Evolutionary conservation across 345 rosid species (phyloP), one percentile per base, ranked within the genome.

Genomic region (Mangifera indica): DNA sequence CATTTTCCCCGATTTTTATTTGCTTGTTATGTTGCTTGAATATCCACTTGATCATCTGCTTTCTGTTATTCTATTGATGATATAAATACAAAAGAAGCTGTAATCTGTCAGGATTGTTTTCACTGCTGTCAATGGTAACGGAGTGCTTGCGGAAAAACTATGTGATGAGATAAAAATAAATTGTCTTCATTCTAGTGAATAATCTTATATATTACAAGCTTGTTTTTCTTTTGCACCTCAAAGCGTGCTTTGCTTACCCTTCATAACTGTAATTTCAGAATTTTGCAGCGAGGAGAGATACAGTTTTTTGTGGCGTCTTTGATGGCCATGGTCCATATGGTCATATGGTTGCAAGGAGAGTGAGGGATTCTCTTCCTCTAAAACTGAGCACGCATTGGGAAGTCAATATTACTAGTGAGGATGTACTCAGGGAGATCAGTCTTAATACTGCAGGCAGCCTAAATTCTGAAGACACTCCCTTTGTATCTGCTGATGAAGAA

Each of bases 321-420:
- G 99, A 96, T 85, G 99, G 99, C 20, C 99, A 96, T 49, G 99
- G 99, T 58, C 99, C 99, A 0, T 88, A 78, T 66, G 99, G 99
- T 71, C 98, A 96, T 77, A 79, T 91, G 96, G 99, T 93, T 77
- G 99, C 99, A 46, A 96, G 78, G 83, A 89, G 84, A 83, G 98
- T 96, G 66, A 83, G 99, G 79, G 99, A 96, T 78, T 83, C 82
- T 69, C 98, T 96, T 82, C 99, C 99, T 29, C 81, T 81, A 70
- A 93, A 87, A 67, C 72, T 96, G 83, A 87, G 86, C 81, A 72
- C 98, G 72, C 81, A 88, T 14, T 91, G 96, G 95, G 95, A 93
- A 77, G 88, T 86, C 59, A 85, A 78, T 75, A 63, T 76, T 54
- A 82, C 88, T n/a, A 76, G 79, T 22, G 92, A 86, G 77, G 90